Evolutionary conservation across 495 filamentous ascomycete genomes (phyloP).

Genomic region (Xylaria flabelliformis): DNA sequence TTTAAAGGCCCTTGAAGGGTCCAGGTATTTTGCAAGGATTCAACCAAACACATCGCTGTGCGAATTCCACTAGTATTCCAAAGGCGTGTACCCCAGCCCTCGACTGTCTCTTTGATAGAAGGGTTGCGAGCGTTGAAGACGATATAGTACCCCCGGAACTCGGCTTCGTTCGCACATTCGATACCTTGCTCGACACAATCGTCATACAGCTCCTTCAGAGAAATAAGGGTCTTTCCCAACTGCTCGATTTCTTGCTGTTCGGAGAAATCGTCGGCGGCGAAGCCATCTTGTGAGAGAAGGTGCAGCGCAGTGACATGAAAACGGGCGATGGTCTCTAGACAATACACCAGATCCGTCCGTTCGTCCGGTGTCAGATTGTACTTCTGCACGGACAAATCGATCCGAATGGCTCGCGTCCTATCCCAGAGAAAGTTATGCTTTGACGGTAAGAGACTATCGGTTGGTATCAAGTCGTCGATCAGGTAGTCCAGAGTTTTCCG

Average conservation of each 20-base stretch:
- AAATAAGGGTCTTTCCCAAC: constrained; percentile 83
- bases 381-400: constrained; percentile 90
- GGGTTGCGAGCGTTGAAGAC: constrained; percentile 81
- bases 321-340: constrained; percentile 86
- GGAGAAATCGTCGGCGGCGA: constrained; percentile 73
- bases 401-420: constrained; percentile 86
- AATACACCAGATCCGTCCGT: constrained; percentile 74
- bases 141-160: constrained; percentile 90
- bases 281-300: constrained; percentile 71
- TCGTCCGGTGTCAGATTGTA: constrained; percentile 64
- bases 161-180: constrained; percentile 73
- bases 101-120: constrained; percentile 75
- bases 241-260: constrained; percentile 93
- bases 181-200: constrained; percentile 62
- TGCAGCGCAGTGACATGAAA: constrained; percentile 92
- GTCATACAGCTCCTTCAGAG: constrained; percentile 88
- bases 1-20: constrained; percentile 69
- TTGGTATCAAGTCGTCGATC: constrained; percentile 72
- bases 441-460: constrained; percentile 65
- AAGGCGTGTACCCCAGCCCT: constrained; percentile 77
- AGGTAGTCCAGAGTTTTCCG: constrained; percentile 83
- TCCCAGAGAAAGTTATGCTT: constrained; percentile 94
- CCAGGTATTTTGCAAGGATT: constrained; percentile 63
- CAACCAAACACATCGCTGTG: constrained; percentile 50
- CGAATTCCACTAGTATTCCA: constrained; percentile 65